Evolutionary conservation across 805 yeast genomes (phyloP).

Genomic region (Lachancea nothofagi): DNA sequence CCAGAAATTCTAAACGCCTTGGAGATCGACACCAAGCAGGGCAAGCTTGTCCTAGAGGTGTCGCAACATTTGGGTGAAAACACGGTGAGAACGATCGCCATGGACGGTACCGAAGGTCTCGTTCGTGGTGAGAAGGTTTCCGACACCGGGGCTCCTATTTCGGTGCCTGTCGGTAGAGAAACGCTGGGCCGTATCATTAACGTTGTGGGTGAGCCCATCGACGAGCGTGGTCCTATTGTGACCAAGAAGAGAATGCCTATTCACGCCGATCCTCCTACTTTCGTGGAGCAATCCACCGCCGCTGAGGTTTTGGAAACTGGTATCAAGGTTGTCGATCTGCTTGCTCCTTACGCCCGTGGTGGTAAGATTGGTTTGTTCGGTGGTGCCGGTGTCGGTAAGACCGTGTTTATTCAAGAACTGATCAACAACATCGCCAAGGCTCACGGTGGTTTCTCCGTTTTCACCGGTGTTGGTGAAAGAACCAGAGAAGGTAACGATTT

Average conservation of each 20-base stretch:
- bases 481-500: conserved; percentile 99
- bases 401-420: conserved; percentile 98
- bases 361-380: conserved; percentile 99
- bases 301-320: conserved; percentile 99
- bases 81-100: conserved; percentile 99
- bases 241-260: conserved; percentile 92
- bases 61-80: conserved; percentile 99
- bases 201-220: conserved; percentile 99
- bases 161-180: conserved; percentile 99
- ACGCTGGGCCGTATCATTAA: conserved; percentile 98
- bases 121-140: conserved; percentile 89
- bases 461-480: conserved; percentile 99
- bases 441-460: conserved; percentile 99
- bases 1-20: conserved; percentile 98
- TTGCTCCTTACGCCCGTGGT: conserved; percentile 99
- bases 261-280: conserved; percentile 96
- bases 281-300: conserved; percentile 93
- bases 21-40: conserved; percentile 73
- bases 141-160: conserved; percentile 98
- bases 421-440: conserved; percentile 99
- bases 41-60: conserved; percentile 90
- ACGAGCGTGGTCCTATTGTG: conserved; percentile 98
- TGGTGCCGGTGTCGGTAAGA: conserved; percentile 99
- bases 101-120: conserved; percentile 99
- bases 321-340: conserved; percentile 98